Conservation (phyloP, 2,329 filamentous ascomycete species). For the Lojkania enalia region DNA sequence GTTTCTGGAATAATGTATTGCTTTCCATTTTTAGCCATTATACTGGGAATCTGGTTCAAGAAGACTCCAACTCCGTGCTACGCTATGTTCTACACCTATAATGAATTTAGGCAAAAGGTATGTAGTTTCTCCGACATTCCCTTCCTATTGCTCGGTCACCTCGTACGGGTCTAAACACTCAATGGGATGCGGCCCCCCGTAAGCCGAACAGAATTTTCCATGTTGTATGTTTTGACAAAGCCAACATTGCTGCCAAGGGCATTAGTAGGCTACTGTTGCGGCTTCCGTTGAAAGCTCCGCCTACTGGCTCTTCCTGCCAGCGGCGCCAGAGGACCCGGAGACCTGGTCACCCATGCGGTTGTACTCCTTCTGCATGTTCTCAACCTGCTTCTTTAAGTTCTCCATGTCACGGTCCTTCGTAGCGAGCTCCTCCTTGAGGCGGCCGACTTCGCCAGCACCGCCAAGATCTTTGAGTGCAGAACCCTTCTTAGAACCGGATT, state of each 20-base stretch:
- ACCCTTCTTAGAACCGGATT: slow-evolving; percentile 64
- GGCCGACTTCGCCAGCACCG: slow-evolving; percentile 73
- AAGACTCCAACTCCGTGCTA: no score
- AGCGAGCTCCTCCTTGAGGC: slow-evolving; percentile 66
- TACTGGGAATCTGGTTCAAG: no score
- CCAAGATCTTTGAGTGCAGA: slow-evolving; percentile 70
- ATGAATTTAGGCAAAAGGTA: no score
- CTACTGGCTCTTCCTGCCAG: slow-evolving; percentile 61
- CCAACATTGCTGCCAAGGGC: background rate
- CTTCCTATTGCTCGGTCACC: no score
- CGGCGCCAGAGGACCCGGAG: slow-evolving; percentile 54
- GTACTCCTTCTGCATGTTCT: slow-evolving; percentile 83
- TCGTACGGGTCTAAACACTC: no score
- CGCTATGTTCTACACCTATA: no score
- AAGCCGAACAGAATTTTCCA: background rate
- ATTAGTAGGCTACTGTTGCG: background rate
- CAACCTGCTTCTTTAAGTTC: slow-evolving; percentile 89
- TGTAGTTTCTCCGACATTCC: no score
- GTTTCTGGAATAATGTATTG: no score
- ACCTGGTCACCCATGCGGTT: slow-evolving; percentile 83
- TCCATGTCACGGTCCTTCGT: slow-evolving; percentile 82
- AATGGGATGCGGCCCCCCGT: no score
- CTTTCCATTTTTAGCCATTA: no score
- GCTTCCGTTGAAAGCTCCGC: slow-evolving; percentile 21
- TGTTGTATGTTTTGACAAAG: background rate